phyloP scores from a whole-genome alignment of 306 rosid species.

The Vigna angularis region DNA sequence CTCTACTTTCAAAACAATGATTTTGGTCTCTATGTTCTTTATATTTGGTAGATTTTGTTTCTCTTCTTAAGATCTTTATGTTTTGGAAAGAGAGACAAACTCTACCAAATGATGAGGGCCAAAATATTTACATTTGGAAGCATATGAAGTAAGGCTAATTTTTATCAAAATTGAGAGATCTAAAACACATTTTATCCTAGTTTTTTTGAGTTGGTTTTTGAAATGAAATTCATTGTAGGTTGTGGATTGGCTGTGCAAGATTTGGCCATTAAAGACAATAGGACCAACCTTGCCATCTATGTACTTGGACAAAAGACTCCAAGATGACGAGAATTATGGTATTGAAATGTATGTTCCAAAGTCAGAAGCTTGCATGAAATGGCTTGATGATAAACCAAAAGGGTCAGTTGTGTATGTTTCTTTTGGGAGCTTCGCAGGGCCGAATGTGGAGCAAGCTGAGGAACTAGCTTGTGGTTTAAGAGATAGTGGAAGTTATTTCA shows the following conservation, averaged over 20 bases:
- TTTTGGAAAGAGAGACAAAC: not conserved
- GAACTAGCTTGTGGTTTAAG: constrained; percentile 38
- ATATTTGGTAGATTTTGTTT: not conserved
- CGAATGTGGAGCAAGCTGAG: constrained; percentile 35
- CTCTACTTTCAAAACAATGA: not conserved
- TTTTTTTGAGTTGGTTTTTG: not conserved
- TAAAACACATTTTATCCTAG: not conserved
- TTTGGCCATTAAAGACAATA: constrained; percentile 40
- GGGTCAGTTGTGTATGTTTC: constrained; percentile 41
- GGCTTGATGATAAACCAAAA: constrained; percentile 47
- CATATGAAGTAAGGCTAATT: not conserved
- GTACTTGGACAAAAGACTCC: constrained; percentile 37
- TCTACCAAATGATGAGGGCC: not conserved
- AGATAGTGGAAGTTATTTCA: constrained; percentile 25
- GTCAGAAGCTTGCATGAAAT: constrained; percentile 41
- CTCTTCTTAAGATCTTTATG: not conserved
- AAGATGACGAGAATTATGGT: constrained; percentile 46
- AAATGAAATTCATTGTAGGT: constrained; percentile 36
- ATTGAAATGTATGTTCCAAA: constrained; percentile 34
- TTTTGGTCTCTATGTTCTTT: not conserved
- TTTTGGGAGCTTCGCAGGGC: constrained; percentile 38
- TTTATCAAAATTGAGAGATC: not conserved
- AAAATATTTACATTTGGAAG: not conserved
- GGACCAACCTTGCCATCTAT: constrained; percentile 44
- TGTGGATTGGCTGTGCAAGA: constrained; percentile 45